These are phyloP conservation scores for Lippia alba DNA, from an alignment of 305 asterid genomes.

Conservation along the genomic window DNA sequence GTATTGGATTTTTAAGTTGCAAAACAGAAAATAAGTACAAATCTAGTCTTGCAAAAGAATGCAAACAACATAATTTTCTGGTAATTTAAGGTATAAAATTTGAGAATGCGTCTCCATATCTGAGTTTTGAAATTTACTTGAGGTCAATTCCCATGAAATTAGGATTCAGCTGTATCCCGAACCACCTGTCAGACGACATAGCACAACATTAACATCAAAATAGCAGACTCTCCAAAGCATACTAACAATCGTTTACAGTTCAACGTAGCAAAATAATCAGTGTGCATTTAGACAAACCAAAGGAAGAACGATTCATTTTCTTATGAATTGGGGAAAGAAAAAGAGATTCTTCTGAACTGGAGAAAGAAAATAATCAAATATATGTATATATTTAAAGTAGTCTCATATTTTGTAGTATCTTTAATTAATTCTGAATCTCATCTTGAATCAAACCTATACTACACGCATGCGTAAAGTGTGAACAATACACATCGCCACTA, in stretches of 20 bases:
- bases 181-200: slow-evolving; percentile 73
- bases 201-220: slow-evolving; percentile 37
- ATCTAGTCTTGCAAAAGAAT: slow-evolving; percentile 23
- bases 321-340: neutral
- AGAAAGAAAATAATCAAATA: neutral
- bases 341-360: neutral
- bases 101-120: slow-evolving; percentile 20
- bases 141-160: slow-evolving; percentile 91
- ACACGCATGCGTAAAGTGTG: neutral
- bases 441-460: slow-evolving; percentile 1
- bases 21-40: slow-evolving; percentile 7
- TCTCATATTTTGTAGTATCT: neutral
- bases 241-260: slow-evolving; percentile 28
- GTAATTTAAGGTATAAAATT: neutral
- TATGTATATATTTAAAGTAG: neutral
- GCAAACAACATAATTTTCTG: slow-evolving; percentile 19
- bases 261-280: slow-evolving; percentile 12
- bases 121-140: slow-evolving; percentile 65
- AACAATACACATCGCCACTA: slow-evolving; percentile 19
- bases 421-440: neutral
- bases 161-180: slow-evolving; percentile 94
- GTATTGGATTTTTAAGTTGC: slow-evolving; percentile 7
- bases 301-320: slow-evolving; percentile 6
- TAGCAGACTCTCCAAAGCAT: slow-evolving; percentile 4
- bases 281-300: slow-evolving; percentile 9